These are phyloP conservation scores for Zea luxurians DNA, from an alignment of 176 grass and related monocot species.

Conservation along the genomic window DNA sequence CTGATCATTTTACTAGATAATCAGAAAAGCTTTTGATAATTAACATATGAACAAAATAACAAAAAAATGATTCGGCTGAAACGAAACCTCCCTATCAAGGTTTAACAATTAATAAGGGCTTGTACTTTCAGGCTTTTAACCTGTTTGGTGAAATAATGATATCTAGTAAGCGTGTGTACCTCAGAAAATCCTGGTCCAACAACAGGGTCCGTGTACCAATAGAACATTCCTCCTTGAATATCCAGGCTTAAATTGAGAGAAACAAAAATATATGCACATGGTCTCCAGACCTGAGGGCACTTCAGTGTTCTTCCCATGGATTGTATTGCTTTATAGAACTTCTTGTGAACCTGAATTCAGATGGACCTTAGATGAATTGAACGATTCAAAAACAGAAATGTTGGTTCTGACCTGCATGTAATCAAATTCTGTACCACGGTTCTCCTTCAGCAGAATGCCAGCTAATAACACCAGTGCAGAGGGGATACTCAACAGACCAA, in stretches of 20 bases:
- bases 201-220: slow-evolving; percentile 69
- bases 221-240: slow-evolving; percentile 96
- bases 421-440: slow-evolving; percentile 42
- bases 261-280: slow-evolving; percentile 70
- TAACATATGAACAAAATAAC: background rate
- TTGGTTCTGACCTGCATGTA: slow-evolving; percentile 53
- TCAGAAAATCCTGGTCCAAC: slow-evolving; percentile 73
- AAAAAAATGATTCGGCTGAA: background rate
- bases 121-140: background rate
- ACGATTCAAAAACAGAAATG: slow-evolving; percentile 19
- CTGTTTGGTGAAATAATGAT: background rate
- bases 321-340: slow-evolving; percentile 56
- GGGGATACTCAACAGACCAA: slow-evolving; percentile 81
- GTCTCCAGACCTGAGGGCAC: slow-evolving; percentile 69
- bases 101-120: background rate
- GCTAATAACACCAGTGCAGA: slow-evolving; percentile 66
- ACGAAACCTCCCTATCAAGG: background rate
- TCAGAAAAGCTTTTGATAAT: background rate
- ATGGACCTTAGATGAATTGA: background rate
- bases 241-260: slow-evolving; percentile 72
- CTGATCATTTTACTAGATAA: background rate
- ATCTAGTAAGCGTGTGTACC: slow-evolving; percentile 46
- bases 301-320: slow-evolving; percentile 65
- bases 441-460: slow-evolving; percentile 73
- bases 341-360: slow-evolving; percentile 63